These are phyloP conservation scores for Rhizoctonia solani DNA, from an alignment of 1,284 basidiomycete species.

Conservation along the genomic window DNA sequence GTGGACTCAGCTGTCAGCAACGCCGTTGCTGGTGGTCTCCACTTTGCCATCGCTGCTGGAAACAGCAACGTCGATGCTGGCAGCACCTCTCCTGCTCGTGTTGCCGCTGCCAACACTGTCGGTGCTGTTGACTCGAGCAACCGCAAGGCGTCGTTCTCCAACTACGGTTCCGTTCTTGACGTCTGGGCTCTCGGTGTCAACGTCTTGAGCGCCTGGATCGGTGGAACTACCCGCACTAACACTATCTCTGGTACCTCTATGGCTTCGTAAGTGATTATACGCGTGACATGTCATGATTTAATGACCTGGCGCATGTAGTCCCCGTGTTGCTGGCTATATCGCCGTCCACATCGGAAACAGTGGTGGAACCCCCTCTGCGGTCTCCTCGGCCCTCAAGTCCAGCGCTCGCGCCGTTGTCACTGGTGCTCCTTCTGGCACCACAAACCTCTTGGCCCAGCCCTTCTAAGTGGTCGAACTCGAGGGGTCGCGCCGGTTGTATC, in stretches of 20 bases:
- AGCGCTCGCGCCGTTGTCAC: constrained; percentile 30
- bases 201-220: constrained; percentile 79
- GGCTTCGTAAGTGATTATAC: constrained; percentile 47
- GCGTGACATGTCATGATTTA: no score
- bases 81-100: constrained; percentile 53
- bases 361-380: constrained; percentile 20
- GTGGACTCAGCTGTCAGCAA: constrained; percentile 36
- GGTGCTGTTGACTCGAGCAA: constrained; percentile 82
- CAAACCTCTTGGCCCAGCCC: constrained; percentile 33
- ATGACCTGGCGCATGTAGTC: background rate
- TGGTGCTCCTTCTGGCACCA: constrained; percentile 30
- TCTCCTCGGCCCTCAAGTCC: constrained; percentile 14
- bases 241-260: constrained; percentile 77
- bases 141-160: constrained; percentile 88
- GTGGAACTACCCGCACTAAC: constrained; percentile 59
- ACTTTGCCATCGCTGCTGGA: constrained; percentile 96
- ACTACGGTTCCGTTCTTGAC: constrained; percentile 64
- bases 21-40: constrained; percentile 78
- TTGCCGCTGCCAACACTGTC: constrained; percentile 81
- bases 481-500: no score
- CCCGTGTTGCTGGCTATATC: constrained; percentile 25
- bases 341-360: constrained; percentile 29
- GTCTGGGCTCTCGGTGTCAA: constrained; percentile 70
- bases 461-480: constrained; percentile 15
- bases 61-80: constrained; percentile 59